Conservation (phyloP, 2,329 filamentous ascomycete genomes). For the Fusarium domesticum region DNA sequence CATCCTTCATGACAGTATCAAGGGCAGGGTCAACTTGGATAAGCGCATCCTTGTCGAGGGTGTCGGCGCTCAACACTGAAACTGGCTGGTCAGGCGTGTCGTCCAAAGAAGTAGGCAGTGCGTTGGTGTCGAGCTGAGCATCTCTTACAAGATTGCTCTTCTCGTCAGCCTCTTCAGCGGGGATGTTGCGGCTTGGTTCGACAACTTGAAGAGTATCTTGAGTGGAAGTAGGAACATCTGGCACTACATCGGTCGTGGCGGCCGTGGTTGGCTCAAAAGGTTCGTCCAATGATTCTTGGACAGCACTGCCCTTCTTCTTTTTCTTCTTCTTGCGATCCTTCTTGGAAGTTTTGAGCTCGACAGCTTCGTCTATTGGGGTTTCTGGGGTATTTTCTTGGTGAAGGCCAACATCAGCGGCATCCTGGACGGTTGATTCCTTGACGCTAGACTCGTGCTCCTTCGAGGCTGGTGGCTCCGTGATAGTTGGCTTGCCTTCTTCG, state of each 20-base stretch:
- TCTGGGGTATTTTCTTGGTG: background rate
- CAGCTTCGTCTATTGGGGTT: background rate
- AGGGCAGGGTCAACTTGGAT: background rate
- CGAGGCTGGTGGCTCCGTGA: no score
- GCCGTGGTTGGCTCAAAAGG: background rate
- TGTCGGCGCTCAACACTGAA: background rate
- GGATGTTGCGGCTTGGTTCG: no score
- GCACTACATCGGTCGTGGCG: background rate
- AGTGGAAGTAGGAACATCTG: background rate
- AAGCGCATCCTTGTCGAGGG: background rate
- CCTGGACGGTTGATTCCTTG: background rate
- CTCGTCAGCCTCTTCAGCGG: no score
- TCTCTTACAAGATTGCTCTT: no score
- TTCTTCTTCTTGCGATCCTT: conserved; percentile 33
- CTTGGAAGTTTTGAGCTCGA: conserved; percentile 23
- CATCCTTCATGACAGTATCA: background rate
- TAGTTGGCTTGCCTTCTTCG: no score
- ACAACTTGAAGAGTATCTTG: no score
- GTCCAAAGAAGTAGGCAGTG: no score
- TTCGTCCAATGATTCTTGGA: background rate
- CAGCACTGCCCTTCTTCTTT: conserved; percentile 6
- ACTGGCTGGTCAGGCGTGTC: no score
- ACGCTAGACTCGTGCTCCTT: background rate
- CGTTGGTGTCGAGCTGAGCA: no score
- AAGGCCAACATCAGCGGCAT: background rate